Evolutionary conservation across 306 rosid genomes (phyloP), one percentile per base, ranked within the genome.

Genomic region (Castanea sativa): DNA sequence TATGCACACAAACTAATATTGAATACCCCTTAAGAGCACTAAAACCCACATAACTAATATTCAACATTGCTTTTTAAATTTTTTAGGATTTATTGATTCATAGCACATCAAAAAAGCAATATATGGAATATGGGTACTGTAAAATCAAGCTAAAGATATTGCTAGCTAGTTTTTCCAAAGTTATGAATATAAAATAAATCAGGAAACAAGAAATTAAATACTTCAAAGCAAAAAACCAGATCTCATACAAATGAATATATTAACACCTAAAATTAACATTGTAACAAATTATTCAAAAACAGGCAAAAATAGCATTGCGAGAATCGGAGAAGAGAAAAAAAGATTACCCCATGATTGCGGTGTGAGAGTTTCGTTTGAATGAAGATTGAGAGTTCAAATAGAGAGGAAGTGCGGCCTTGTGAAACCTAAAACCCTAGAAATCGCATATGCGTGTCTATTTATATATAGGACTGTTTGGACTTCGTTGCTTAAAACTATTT

Each of bases 291-390:
- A 21, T n/a, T 12, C 15, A 58, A 58, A 21, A 8, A 59, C 0
- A 41, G 45, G 12, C 3, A 7, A 67, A 67, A 67, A 2, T 7
- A 1, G 19, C 4, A 4, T 5, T 0, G 16, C 6, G 15, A 64
- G 32, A 2, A 67, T 67, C 23, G 4, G 27, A 33, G 6, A 33
- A 16, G 33, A 61, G 11, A 25, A 15, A 2, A 29, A 64, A 30
- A 19, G 1, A 45, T 70, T 84, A 90, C 91, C 93, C 93, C 93
- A 90, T 90, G 84, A 51, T 70, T 68, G 57, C 67, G 8, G 73
- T 23, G 29, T 67, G 20, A 58, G 20, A 70, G 57, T 77, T 57
- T 73, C 76, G 70, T 68, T 75, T 77, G 55, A 81, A 61, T 73
- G 6, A 8, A 61, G 19, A 5, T 43, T 20, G 20, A 4, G 61